phyloP scores from a whole-genome alignment of 2,329 filamentous ascomycete species.

The Fusarium sp. region DNA sequence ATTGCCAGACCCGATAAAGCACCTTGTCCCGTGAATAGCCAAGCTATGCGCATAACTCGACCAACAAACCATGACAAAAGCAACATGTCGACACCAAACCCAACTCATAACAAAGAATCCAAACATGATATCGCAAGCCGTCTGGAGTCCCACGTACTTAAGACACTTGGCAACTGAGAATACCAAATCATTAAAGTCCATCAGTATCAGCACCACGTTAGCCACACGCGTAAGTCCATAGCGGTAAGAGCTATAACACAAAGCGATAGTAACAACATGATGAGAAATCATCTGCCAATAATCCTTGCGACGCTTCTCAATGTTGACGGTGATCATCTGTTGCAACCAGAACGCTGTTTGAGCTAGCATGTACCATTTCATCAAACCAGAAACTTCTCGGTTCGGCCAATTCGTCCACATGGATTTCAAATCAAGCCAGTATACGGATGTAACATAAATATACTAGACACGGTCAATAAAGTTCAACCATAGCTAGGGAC shows the following conservation, averaged over 20 bases:
- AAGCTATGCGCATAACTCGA: slow-evolving; percentile 59
- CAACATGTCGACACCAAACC: slow-evolving; percentile 83
- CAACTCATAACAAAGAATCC: slow-evolving; percentile 89
- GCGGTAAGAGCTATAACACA: slow-evolving; percentile 85
- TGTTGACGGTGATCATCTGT: slow-evolving; percentile 91
- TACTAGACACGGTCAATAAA: slow-evolving; percentile 64
- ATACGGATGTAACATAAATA: slow-evolving; percentile 79
- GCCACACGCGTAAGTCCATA: slow-evolving; percentile 89
- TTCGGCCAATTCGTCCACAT: slow-evolving; percentile 89
- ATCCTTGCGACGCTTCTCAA: slow-evolving; percentile 94
- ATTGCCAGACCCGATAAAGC: slow-evolving; percentile 71
- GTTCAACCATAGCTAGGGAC: neutral
- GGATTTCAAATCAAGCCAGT: slow-evolving; percentile 79
- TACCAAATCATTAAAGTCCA: slow-evolving; percentile 86
- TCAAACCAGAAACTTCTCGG: slow-evolving; percentile 76
- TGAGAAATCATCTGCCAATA: slow-evolving; percentile 96
- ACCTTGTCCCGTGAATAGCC: slow-evolving; percentile 63
- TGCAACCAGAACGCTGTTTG: slow-evolving; percentile 95
- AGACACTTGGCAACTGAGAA: slow-evolving; percentile 85
- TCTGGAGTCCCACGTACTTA: slow-evolving; percentile 84
- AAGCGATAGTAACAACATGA: slow-evolving; percentile 86
- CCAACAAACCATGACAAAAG: slow-evolving; percentile 84
- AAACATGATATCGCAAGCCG: slow-evolving; percentile 83
- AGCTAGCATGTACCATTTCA: slow-evolving; percentile 90
- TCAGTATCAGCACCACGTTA: slow-evolving; percentile 87